Evolutionary conservation across 1,284 basidiomycete species (phyloP).

Genomic region (Dichomitus squalens): DNA sequence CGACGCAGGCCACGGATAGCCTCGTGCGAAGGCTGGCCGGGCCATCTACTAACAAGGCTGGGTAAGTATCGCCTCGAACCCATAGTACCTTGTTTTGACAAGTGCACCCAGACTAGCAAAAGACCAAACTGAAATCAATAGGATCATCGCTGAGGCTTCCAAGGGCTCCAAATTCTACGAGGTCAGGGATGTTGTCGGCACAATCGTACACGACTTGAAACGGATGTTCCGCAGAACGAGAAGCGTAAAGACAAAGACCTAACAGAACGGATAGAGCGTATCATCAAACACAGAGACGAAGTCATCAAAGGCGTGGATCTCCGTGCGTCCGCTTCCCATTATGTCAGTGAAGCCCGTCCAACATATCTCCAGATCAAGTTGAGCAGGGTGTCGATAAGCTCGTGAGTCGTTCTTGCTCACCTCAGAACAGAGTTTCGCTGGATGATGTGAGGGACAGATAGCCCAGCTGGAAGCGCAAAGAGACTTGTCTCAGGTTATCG

Average conservation of each 20-base stretch:
- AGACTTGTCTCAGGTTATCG: constrained; percentile 82
- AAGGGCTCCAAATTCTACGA: constrained; percentile 87
- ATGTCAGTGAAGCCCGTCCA: not conserved
- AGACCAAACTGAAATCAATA: constrained; percentile 81
- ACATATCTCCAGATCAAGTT: constrained; percentile 44
- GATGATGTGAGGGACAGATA: constrained; percentile 43
- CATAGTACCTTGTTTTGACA: not conserved
- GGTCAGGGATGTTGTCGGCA: constrained; percentile 39
- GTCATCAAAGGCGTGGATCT: constrained; percentile 58
- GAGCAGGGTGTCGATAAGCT: constrained; percentile 55
- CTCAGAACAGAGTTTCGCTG: too few species aligned
- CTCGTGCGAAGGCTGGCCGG: constrained; percentile 75
- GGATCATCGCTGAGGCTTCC: constrained; percentile 77
- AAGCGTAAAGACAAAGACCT: constrained; percentile 82
- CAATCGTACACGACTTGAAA: not conserved
- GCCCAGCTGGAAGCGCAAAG: constrained; percentile 75
- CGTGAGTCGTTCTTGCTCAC: constrained; percentile 35
- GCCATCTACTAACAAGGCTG: constrained; percentile 77
- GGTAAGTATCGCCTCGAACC: constrained; percentile 42
- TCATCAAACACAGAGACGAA: constrained; percentile 69
- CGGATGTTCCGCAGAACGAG: constrained; percentile 62
- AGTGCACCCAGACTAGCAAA: constrained; percentile 56
- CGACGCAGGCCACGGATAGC: constrained; percentile 59
- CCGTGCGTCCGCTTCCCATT: constrained; percentile 42
- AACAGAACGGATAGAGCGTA: constrained; percentile 68